phyloP scores from a whole-genome alignment of 1,284 basidiomycete genomes.

The Sanghuangporus weigelae region DNA sequence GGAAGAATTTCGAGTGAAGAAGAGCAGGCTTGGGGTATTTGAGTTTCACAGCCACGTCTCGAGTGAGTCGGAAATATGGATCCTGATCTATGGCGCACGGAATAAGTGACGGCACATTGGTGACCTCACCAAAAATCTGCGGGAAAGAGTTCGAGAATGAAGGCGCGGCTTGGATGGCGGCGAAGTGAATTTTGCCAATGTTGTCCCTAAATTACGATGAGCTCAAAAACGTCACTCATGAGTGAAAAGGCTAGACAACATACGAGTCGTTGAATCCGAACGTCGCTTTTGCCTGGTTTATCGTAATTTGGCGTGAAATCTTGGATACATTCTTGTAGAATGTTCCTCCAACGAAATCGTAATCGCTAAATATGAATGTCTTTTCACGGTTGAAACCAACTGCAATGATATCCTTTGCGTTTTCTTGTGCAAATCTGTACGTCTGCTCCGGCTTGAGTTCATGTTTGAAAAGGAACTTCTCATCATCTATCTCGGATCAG shows the following conservation, averaged over 20 bases:
- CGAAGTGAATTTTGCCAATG: slow-evolving; percentile 97
- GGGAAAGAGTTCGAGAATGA: slow-evolving; percentile 99
- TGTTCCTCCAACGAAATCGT: slow-evolving; percentile 83
- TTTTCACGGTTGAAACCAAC: slow-evolving; percentile 90
- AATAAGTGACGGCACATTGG: slow-evolving; percentile 89
- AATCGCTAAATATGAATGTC: slow-evolving; percentile 97
- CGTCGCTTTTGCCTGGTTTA: slow-evolving; percentile 90
- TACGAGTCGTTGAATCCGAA: slow-evolving; percentile 96
- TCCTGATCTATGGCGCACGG: slow-evolving; percentile 99
- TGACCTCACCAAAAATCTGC: slow-evolving; percentile 87
- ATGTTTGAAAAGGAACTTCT: slow-evolving; percentile 98
- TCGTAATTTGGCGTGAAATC: slow-evolving; percentile 90
- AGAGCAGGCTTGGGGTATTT: slow-evolving; percentile 95
- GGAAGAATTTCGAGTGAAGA: slow-evolving; percentile 97
- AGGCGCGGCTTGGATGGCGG: slow-evolving; percentile 94
- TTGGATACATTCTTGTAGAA: slow-evolving; percentile 96
- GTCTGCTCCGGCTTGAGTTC: slow-evolving; percentile 90
- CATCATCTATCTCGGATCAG: slow-evolving; percentile 69
- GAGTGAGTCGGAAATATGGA: slow-evolving; percentile 95
- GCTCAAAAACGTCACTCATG: background rate
- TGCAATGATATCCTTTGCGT: slow-evolving; percentile 94
- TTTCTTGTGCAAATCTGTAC: slow-evolving; percentile 77
- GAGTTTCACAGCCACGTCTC: slow-evolving; percentile 90
- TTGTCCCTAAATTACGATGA: slow-evolving; percentile 68
- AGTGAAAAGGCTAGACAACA: slow-evolving; percentile 29